These are phyloP conservation scores for Malassezia cuniculi DNA, from an alignment of 1,284 basidiomycete genomes.

Conservation along the genomic window DNA sequence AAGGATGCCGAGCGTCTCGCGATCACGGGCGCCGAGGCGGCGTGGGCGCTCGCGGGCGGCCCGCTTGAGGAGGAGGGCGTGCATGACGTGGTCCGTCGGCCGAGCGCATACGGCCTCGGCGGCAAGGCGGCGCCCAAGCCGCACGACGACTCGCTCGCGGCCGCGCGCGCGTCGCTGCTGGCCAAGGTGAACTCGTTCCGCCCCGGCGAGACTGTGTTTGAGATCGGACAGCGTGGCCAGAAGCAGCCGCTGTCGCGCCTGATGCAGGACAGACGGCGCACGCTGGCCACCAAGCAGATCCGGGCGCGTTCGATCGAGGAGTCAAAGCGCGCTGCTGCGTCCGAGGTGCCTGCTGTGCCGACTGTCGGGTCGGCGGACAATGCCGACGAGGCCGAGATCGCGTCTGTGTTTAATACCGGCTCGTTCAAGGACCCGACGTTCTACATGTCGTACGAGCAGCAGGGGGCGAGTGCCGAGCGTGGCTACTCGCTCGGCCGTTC, in stretches of 20 bases:
- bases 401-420: conserved; percentile 21
- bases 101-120: conserved; percentile 24
- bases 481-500: conserved; percentile 54
- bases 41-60: conserved; percentile 55
- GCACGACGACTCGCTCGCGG: conserved; percentile 23
- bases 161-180: conserved; percentile 56
- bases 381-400: conserved; percentile 16
- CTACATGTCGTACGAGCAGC: conserved; percentile 81
- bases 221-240: conserved; percentile 66
- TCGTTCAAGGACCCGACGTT: conserved; percentile 68
- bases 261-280: conserved; percentile 79
- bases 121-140: conserved; percentile 7
- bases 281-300: conserved; percentile 52
- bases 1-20: conserved; percentile 47
- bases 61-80: conserved; percentile 56
- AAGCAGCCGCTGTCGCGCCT: conserved; percentile 47
- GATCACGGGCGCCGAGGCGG: conserved; percentile 19
- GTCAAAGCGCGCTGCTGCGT: conserved; percentile 28
- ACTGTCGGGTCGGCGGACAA: conserved; percentile 32
- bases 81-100: conserved; percentile 53
- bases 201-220: conserved; percentile 82
- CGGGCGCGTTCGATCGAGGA: conserved; percentile 45
- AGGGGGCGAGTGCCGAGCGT: conserved; percentile 70
- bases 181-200: conserved; percentile 67
- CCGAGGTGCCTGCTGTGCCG: conserved; percentile 12